phyloP scores from a whole-genome alignment of 164 flowering plant species.

The Annona cherimola region DNA sequence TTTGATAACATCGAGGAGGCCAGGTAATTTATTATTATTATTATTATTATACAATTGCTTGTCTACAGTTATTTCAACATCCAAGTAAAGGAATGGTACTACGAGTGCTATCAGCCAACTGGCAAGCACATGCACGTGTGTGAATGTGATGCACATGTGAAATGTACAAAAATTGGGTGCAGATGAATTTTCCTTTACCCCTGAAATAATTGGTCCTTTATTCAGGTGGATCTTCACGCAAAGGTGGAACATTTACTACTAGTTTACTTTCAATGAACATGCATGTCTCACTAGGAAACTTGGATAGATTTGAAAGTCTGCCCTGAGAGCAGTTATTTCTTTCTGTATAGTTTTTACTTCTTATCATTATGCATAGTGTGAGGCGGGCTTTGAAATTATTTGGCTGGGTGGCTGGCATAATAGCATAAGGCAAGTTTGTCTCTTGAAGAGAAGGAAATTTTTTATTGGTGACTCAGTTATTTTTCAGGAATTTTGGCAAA shows the following conservation, averaged over 20 bases:
- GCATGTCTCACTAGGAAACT: background rate
- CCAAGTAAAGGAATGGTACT: background rate
- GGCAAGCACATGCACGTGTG: background rate
- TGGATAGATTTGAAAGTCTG: background rate
- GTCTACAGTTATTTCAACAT: background rate
- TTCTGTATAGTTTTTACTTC: too few species aligned
- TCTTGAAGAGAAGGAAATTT: too few species aligned
- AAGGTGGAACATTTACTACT: background rate
- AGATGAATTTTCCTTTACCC: background rate
- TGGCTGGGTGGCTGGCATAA: too few species aligned
- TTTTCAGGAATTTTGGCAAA: too few species aligned
- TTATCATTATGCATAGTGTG: too few species aligned
- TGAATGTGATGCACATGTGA: background rate
- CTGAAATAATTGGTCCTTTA: background rate
- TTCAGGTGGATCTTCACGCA: background rate
- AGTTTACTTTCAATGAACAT: background rate
- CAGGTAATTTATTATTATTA: conserved; percentile 35
- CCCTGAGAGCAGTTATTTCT: background rate
- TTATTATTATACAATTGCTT: background rate
- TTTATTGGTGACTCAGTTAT: too few species aligned
- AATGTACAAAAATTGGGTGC: background rate
- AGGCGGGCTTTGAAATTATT: too few species aligned
- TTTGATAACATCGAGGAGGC: conserved; percentile 86
- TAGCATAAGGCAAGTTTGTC: too few species aligned
- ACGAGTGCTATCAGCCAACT: background rate